Evolutionary conservation across 192 early-diverging fungal species (phyloP), one percentile per base, ranked within the genome.

Genomic region (Linnemannia zychae): DNA sequence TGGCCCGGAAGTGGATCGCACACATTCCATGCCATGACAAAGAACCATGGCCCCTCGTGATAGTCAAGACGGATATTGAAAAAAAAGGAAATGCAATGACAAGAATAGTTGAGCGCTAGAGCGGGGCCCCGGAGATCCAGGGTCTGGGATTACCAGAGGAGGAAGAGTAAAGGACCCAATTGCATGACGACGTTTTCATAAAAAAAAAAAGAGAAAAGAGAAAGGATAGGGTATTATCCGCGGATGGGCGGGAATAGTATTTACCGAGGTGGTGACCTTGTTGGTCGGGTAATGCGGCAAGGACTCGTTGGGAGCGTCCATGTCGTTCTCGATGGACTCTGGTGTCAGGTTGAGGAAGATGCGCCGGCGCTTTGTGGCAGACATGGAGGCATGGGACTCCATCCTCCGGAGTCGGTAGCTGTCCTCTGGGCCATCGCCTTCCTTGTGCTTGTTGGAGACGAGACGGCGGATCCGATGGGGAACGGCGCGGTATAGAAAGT

Each of bases 221-320:
- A 31, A 53, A 72, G 16, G 16, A 28, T 18, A 71, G 34, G 47
- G 40, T 33, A 79, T 22, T 34, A 67, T 68, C 48, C 40, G 33
- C 40, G 48, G 71, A 18, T 17, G 65, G 72, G 24, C 71, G 71
- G 81, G 37, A 73, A 71, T 77, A 78, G 68, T 78, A 74, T 78
- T 85, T 85, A 85, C 83, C 83, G 83, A 85, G 70, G 83, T 85
- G 33, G 77, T 85, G 74, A 85, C 69, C 50, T 76, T 79, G 78
- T 85, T 85, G 46, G 83, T 67, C 31, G 83, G 83, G 46, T 85
- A 85, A 28, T 74, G 76, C 17, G 83, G 83, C 63, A 85, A 33
- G 15, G 69, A 46, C 34, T 73, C 83, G 40, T 85, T 68, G 34
- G 83, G 78, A 17, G 83, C 83, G 74, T 79, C 83, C 15, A 79